These are phyloP conservation scores for Hanseniaspora valbyensis DNA, from an alignment of 805 yeast genomes.

Conservation along the genomic window DNA sequence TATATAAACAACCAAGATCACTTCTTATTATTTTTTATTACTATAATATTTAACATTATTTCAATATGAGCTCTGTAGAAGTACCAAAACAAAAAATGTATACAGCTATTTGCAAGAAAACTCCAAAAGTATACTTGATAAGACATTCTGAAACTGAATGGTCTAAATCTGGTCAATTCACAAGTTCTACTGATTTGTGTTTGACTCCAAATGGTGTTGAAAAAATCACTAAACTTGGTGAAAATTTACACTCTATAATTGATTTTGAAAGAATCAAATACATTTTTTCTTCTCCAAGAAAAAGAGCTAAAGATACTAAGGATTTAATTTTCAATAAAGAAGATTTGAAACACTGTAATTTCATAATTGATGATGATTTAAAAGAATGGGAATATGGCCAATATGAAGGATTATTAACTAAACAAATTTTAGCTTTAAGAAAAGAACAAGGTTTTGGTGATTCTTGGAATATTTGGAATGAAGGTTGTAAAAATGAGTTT, in stretches of 20 bases:
- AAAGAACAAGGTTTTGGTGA: conserved; percentile 19
- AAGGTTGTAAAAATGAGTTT: conserved; percentile 66
- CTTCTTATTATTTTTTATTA: no score
- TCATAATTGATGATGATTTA: conserved; percentile 52
- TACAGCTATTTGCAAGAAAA: conserved; percentile 4
- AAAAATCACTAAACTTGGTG: conserved; percentile 68
- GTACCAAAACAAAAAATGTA: neutral
- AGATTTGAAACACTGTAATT: conserved; percentile 34
- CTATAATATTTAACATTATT: no score
- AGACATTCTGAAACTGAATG: conserved; percentile 92
- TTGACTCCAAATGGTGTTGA: conserved; percentile 67
- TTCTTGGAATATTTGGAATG: conserved; percentile 75
- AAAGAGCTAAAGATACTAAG: conserved; percentile 65
- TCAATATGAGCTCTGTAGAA: neutral
- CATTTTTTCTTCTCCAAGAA: conserved; percentile 71
- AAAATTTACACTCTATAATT: conserved; percentile 36
- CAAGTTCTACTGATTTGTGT: conserved; percentile 72
- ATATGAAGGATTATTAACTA: conserved; percentile 73
- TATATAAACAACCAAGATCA: no score
- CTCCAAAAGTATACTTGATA: conserved; percentile 60
- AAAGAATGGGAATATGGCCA: conserved; percentile 97
- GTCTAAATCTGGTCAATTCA: conserved; percentile 89
- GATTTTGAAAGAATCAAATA: conserved; percentile 52
- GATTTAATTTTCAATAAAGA: conserved; percentile 42
- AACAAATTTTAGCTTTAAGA: conserved; percentile 54